These are phyloP conservation scores for Aaosphaeria pasadenensis DNA, from an alignment of 2,329 filamentous ascomycete genomes.

Conservation along the genomic window DNA sequence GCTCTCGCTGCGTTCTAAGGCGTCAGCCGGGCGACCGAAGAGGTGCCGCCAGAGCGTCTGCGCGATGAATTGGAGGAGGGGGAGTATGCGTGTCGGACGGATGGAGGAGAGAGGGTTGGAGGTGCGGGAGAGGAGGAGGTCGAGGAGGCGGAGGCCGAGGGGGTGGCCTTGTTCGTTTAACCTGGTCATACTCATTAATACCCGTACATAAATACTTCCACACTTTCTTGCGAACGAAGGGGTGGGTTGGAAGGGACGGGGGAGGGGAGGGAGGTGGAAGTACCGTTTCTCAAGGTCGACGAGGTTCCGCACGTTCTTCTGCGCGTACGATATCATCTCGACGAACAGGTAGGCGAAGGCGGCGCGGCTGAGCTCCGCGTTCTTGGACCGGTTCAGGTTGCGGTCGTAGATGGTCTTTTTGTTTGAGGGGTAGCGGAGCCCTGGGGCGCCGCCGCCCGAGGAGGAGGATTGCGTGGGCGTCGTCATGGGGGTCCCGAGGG, in stretches of 20 bases:
- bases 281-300: constrained; percentile 90
- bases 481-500: not conserved
- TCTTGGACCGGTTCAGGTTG: constrained; percentile 84
- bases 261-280: constrained; percentile 12
- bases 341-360: constrained; percentile 95
- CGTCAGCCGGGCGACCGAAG: constrained; percentile 86
- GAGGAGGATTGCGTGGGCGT: not conserved
- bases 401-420: constrained; percentile 98
- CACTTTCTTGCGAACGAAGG: not conserved
- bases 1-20: constrained; percentile 81
- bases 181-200: too few species aligned
- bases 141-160: constrained; percentile 89
- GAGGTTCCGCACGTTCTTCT: constrained; percentile 84
- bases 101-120: constrained; percentile 43
- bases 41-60: constrained; percentile 89
- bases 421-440: constrained; percentile 83
- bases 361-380: constrained; percentile 83
- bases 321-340: constrained; percentile 95
- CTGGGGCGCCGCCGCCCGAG: constrained; percentile 20
- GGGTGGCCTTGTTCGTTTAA: constrained; percentile 90
- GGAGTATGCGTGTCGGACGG: constrained; percentile 82
- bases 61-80: constrained; percentile 92
- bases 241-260: not conserved
- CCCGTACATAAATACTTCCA: too few species aligned
- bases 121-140: constrained; percentile 80